Evolutionary conservation across 306 rosid species (phyloP), one percentile per base, ranked within the genome.

Genomic region (Cucumis sativus): DNA sequence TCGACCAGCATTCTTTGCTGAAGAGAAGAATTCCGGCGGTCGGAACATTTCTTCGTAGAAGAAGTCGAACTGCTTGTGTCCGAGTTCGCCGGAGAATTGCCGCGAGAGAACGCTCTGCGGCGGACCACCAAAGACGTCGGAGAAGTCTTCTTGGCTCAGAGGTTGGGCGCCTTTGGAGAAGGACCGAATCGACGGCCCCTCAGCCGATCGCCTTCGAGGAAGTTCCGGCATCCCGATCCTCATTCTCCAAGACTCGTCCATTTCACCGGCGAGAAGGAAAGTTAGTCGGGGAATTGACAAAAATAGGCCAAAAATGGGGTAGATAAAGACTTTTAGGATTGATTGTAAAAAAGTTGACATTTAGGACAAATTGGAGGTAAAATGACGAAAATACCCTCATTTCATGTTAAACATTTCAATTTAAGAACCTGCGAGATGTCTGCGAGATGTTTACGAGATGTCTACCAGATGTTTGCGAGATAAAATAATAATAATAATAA

Each of bases 81-180:
- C 55, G 28, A 57, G 16, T 57, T 73, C 63, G 37, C 82, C 70
- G 3, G 92, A 81, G 77, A 80, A 76, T 72, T 86, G 85, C 70
- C 87, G 88, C 33, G 84, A 89, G 1, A 89, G 84, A 55, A 91
- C 91, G 37, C 89, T 88, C 74, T 87, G 83, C 7, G 98, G 98
- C 7, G 98, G 98, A 0, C 98, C 98, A 7, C 98, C 98, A 39
- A 88, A 93, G 55, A 93, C 97, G 81, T 93, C 98, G 14, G 91
- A 84, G 66, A 89, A 93, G 79, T 91, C 93, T 2, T 87, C 91
- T 40, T 84, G 84, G 56, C 82, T 81, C 16, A 80, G 75, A 3
- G 83, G 10, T 18, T 74, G 67, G 35, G 84, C 70, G 11, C 59
- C 56, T 8, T 88, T 40, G 79, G 87, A 85, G 20, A 81, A 41